phyloP scores from a whole-genome alignment of 495 filamentous ascomycete genomes.

The Thozetella sp. region DNA sequence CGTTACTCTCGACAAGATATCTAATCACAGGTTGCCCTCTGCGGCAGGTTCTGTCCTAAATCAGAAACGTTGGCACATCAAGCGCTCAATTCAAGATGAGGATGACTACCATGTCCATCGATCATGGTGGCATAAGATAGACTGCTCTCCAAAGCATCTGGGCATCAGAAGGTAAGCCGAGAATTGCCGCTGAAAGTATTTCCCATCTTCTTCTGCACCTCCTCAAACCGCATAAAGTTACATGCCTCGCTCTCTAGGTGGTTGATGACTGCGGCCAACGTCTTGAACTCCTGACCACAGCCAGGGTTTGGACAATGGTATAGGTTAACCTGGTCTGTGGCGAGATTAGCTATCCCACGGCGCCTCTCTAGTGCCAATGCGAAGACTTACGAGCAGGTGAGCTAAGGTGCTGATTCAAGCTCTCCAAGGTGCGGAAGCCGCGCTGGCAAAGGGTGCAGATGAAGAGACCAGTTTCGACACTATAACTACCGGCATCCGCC shows the following conservation, averaged over 20 bases:
- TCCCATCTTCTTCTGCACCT: constrained; percentile 30
- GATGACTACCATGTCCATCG: too few species aligned
- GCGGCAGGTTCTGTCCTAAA: too few species aligned
- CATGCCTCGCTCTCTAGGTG: constrained; percentile 60
- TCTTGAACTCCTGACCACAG: constrained; percentile 47
- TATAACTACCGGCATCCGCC: constrained; percentile 19
- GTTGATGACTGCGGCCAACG: constrained; percentile 50
- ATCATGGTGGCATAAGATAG: too few species aligned
- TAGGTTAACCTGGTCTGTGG: constrained; percentile 40
- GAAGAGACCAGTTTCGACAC: constrained; percentile 14
- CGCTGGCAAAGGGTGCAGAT: constrained; percentile 35
- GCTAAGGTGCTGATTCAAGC: constrained; percentile 32
- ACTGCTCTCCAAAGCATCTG: too few species aligned
- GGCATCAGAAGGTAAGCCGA: too few species aligned
- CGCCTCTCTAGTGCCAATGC: neutral
- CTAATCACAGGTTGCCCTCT: too few species aligned
- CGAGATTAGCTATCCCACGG: neutral
- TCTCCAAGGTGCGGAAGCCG: constrained; percentile 5
- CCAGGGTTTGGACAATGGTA: constrained; percentile 54
- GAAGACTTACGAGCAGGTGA: constrained; percentile 31
- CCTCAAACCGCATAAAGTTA: constrained; percentile 45
- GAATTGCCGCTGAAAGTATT: constrained; percentile 17
- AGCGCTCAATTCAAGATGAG: too few species aligned
- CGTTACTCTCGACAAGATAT: too few species aligned
- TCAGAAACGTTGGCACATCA: too few species aligned